Conservation (phyloP, 2,329 filamentous ascomycete species). For the Dothiorella sarmentorum region DNA sequence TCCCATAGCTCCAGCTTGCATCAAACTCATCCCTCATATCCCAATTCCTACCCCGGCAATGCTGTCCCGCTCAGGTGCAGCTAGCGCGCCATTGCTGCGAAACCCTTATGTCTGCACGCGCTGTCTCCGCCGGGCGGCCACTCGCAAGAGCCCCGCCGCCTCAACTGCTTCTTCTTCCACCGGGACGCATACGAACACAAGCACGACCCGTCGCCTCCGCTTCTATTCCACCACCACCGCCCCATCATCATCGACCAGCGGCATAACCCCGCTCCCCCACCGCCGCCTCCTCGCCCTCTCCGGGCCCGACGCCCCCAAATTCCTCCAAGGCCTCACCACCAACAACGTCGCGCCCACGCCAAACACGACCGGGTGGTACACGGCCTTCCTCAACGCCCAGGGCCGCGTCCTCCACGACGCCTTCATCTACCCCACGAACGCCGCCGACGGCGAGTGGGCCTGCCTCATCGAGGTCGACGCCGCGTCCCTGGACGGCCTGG, state of each 20-base stretch:
- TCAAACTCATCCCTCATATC: not conserved
- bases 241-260: not conserved
- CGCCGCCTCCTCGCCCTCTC: slow-evolving; percentile 76
- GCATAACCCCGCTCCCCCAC: slow-evolving; percentile 57
- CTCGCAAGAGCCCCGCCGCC: not conserved
- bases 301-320: slow-evolving; percentile 75
- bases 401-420: slow-evolving; percentile 85
- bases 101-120: slow-evolving; percentile 3
- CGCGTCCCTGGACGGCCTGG: too few species aligned
- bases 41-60: not conserved
- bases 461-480: too few species aligned
- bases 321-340: slow-evolving; percentile 85
- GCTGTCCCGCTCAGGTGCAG: slow-evolving; percentile 3
- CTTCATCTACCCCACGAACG: slow-evolving; percentile 65
- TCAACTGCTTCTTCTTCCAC: not conserved
- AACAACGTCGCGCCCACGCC: slow-evolving; percentile 59
- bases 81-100: not conserved
- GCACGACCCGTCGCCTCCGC: not conserved
- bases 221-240: not conserved
- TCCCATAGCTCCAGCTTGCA: not conserved
- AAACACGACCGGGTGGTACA: slow-evolving; percentile 50
- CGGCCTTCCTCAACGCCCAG: slow-evolving; percentile 76
- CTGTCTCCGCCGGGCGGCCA: not conserved
- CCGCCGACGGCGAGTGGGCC: slow-evolving; percentile 22
- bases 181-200: not conserved